These are phyloP conservation scores for Hypoxylon cercidicola DNA, from an alignment of 495 filamentous ascomycete species.

Conservation along the genomic window DNA sequence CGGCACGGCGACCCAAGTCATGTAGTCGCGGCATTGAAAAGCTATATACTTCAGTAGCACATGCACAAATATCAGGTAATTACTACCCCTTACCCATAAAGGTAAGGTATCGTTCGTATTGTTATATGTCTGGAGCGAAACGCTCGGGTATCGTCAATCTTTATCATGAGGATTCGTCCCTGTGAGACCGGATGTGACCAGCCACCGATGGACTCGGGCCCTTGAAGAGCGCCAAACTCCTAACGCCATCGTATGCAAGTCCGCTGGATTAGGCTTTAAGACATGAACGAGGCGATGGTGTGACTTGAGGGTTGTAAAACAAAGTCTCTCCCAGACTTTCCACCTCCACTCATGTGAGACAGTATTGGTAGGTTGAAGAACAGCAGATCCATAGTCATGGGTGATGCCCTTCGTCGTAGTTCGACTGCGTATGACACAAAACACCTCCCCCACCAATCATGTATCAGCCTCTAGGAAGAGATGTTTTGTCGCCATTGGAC, in stretches of 20 bases:
- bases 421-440: constrained; percentile 27
- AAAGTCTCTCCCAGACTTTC: constrained; percentile 16
- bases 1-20: constrained; percentile 11
- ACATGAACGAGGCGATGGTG: constrained; percentile 21
- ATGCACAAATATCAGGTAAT: constrained; percentile 21
- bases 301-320: constrained; percentile 21
- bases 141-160: constrained; percentile 44
- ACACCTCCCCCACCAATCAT: constrained; percentile 18
- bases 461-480: constrained; percentile 28
- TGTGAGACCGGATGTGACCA: constrained; percentile 17
- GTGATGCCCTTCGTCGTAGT: constrained; percentile 20
- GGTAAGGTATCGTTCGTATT: constrained; percentile 34
- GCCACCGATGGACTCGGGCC: constrained; percentile 17
- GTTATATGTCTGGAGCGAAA: constrained; percentile 29
- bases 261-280: constrained; percentile 27
- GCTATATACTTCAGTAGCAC: constrained; percentile 33
- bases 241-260: constrained; percentile 19
- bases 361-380: constrained; percentile 13
- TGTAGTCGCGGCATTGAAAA: constrained; percentile 15
- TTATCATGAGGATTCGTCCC: constrained; percentile 28
- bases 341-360: constrained; percentile 11
- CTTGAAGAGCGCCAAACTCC: constrained; percentile 26
- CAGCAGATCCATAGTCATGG: constrained; percentile 17
- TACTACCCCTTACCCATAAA: constrained; percentile 24
- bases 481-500: constrained; percentile 25